Conservation (phyloP, 1,284 basidiomycete species). For the Microbotryomycetes sp. region DNA sequence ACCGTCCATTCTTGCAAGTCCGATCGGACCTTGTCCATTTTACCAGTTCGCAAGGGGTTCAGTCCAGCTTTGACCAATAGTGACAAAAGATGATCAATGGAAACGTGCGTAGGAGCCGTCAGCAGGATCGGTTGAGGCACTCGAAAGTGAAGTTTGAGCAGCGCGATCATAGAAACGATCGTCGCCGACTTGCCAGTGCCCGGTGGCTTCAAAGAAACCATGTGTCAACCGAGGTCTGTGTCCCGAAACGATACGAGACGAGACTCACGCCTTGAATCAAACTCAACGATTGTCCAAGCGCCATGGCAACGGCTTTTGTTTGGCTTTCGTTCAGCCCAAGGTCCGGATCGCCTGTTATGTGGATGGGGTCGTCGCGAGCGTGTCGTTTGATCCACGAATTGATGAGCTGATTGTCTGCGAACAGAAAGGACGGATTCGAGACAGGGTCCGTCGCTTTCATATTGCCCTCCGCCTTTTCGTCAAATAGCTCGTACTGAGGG, state of each 20-base stretch:
- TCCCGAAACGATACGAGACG: slow-evolving; percentile 2
- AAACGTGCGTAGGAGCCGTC: slow-evolving; percentile 87
- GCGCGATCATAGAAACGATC: slow-evolving; percentile 70
- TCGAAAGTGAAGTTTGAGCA: slow-evolving; percentile 80
- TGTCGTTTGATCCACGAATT: slow-evolving; percentile 43
- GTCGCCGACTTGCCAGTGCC: slow-evolving; percentile 95
- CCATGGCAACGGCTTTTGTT: slow-evolving; percentile 71
- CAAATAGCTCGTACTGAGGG: background rate
- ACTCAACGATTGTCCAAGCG: slow-evolving; percentile 69
- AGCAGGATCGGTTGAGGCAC: slow-evolving; percentile 77
- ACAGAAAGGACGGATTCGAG: slow-evolving; percentile 10
- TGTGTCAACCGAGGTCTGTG: slow-evolving; percentile 7
- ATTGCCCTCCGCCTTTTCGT: background rate
- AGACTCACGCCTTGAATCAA: slow-evolving; percentile 75
- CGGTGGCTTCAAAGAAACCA: slow-evolving; percentile 56
- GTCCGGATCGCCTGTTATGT: slow-evolving; percentile 70
- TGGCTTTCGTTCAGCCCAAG: slow-evolving; percentile 72
- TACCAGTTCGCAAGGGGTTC: slow-evolving; percentile 69
- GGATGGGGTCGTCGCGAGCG: slow-evolving; percentile 49
- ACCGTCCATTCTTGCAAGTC: slow-evolving; percentile 57
- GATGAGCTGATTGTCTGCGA: slow-evolving; percentile 34
- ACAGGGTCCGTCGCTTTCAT: background rate
- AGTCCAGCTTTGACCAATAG: slow-evolving; percentile 57
- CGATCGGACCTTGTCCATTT: slow-evolving; percentile 54
- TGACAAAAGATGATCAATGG: slow-evolving; percentile 86